Base-by-base conservation (phyloP, 371 early-diverging fungal species). In the Basidiobolus heterosporus region DNA sequence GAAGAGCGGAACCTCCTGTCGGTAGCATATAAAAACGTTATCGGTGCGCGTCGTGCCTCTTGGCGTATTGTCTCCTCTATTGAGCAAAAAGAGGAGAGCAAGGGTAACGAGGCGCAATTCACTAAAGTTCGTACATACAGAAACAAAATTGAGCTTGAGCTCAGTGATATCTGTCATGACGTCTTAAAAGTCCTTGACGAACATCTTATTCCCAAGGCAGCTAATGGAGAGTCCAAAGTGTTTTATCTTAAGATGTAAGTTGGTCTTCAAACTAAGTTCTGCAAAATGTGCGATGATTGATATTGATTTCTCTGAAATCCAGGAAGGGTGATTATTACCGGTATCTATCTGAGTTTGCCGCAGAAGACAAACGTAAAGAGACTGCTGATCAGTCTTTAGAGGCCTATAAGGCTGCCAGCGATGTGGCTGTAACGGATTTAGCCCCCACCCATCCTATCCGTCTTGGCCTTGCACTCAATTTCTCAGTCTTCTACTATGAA, bases 401-500 rank as follows among this genome's bases (percentile, higher is more conserved):
- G 45, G 88, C 96, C 38, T 99, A 99, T 83, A 88, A 92, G 77
- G 70, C 71, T 44, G 98, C 98, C 57, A 90, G 88, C 37, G 92
- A 82, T 50, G 78, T 91, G 68, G 97, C 99, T 52, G 80, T 82
- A 61, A 84, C 82, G 23, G 87, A 91, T 54, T 75, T 98, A 15
- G 81, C 94, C 24, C 85, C 94, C 38, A 98, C 98, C 45, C 96
- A 98, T 74, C 98, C 99, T 44, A 94, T 98, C 62, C 92, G 98
- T 54, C 85, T 99, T 41, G 99, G 99, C 46, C 81, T 99, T 51
- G 95, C 97, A 49, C 78, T 99, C 59, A 99, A 99, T 87, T 98
- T 94, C 75, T 98, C 98, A n/a, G 99, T 99, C 37, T 98, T 98
- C 75, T 95, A 95, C 83, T 98, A 97, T 68, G 99, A 99, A 75